Percentiles rank a stretch among this genome's conserved stretches.
These are phyloP conservation scores for Aeschynomene evenia DNA, from an alignment of 306 rosid species.

Conservation along the genomic window DNA sequence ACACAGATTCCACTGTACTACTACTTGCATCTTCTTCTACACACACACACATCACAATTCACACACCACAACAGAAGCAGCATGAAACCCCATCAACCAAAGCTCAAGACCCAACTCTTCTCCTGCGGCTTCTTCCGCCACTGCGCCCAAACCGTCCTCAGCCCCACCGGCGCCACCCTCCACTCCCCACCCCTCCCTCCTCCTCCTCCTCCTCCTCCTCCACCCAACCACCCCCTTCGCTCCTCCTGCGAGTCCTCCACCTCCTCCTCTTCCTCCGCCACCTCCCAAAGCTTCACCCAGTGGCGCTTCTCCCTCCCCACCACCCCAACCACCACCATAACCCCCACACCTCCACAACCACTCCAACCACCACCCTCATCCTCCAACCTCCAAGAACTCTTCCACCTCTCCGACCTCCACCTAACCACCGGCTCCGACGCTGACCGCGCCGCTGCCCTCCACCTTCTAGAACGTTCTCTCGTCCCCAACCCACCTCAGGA, in stretches of 20 bases:
- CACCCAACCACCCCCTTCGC: background rate
- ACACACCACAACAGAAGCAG: background rate
- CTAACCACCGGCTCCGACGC: constrained; percentile 50
- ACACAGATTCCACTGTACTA: no score
- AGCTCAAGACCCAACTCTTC: constrained; percentile 89
- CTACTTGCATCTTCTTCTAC: no score
- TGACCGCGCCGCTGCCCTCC: constrained; percentile 59
- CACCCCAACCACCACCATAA: constrained; percentile 30
- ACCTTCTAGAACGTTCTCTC: constrained; percentile 75
- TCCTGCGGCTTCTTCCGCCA: constrained; percentile 93
- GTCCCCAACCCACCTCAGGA: constrained; percentile 75
- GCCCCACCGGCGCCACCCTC: constrained; percentile 62
- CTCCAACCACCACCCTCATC: background rate
- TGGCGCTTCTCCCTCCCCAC: constrained; percentile 78
- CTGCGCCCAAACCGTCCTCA: constrained; percentile 75
- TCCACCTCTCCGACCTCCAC: constrained; percentile 73
- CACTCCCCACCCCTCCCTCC: constrained; percentile 45
- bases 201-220: background rate
- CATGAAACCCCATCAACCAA: constrained; percentile 75
- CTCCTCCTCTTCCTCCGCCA: constrained; percentile 64
- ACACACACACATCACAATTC: no score
- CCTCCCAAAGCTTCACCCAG: constrained; percentile 95
- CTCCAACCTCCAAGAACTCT: constrained; percentile 62
- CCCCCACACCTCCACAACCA: constrained; percentile 19
- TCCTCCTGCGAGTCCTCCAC: constrained; percentile 57